phyloP scores from a whole-genome alignment of 371 early-diverging fungal species.

The Rhizopus stolonifer region DNA sequence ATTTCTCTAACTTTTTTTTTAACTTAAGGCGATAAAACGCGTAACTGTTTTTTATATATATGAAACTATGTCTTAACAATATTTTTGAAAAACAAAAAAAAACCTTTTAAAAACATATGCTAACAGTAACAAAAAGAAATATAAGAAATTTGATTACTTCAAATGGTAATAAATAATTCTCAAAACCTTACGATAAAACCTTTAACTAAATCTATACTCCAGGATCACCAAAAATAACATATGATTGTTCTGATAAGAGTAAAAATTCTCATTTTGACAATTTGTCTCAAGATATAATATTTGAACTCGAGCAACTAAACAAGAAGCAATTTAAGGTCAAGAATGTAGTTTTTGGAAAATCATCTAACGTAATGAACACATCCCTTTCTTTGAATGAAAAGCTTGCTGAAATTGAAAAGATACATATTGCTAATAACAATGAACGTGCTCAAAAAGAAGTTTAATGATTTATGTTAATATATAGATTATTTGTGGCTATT shows the following conservation, averaged over 20 bases:
- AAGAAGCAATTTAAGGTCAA: slow-evolving; percentile 1
- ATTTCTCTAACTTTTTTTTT: slow-evolving; percentile 11
- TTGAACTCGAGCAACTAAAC: slow-evolving; percentile 2
- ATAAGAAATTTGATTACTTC: slow-evolving; percentile 9
- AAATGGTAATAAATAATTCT: slow-evolving; percentile 15
- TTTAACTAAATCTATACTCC: slow-evolving; percentile 4
- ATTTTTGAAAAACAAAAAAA: slow-evolving; percentile 7
- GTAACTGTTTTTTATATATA: slow-evolving; percentile 3
- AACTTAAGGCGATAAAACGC: slow-evolving; percentile 7
- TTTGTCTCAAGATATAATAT: background rate
- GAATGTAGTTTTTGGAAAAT: background rate
- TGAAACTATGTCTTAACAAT: slow-evolving; percentile 5
- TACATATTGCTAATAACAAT: background rate
- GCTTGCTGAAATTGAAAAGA: slow-evolving; percentile 7
- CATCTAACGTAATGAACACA: slow-evolving; percentile 1
- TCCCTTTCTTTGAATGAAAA: slow-evolving; percentile 2
- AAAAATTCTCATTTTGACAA: background rate
- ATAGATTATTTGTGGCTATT: no score
- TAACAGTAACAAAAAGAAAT: slow-evolving; percentile 4
- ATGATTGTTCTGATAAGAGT: slow-evolving; percentile 3
- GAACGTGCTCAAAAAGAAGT: slow-evolving; percentile 17
- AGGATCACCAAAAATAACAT: slow-evolving; percentile 8
- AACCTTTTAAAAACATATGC: background rate
- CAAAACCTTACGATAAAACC: slow-evolving; percentile 3
- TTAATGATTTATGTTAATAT: slow-evolving; percentile 15